Conservation (phyloP, 1,284 basidiomycete genomes). For the Ceratobasidium sp. region DNA sequence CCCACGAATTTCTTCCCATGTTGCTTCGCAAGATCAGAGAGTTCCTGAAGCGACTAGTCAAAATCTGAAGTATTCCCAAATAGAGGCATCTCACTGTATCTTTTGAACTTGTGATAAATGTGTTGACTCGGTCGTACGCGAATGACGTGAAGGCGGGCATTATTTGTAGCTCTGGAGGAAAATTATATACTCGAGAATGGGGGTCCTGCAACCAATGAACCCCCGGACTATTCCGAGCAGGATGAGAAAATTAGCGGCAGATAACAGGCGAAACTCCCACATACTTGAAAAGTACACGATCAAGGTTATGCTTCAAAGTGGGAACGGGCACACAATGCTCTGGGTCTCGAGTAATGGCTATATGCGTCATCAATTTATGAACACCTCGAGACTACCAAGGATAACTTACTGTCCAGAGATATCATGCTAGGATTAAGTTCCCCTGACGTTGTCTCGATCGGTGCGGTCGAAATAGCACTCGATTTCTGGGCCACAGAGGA, state of each 20-base stretch:
- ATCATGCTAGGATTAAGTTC: constrained; percentile 1
- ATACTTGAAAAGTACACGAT: constrained; percentile 85
- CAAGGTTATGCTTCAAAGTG: constrained; percentile 75
- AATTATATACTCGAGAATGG: constrained; percentile 87
- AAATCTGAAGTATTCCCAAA: background rate
- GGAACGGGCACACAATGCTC: constrained; percentile 67
- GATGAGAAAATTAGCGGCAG: background rate
- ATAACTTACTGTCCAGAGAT: constrained; percentile 24
- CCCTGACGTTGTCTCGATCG: background rate
- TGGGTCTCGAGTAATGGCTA: constrained; percentile 40
- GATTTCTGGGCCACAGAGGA: background rate
- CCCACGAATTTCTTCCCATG: constrained; percentile 75
- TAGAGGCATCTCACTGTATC: constrained; percentile 63
- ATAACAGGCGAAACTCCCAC: constrained; percentile 43
- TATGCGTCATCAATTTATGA: background rate
- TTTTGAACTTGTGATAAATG: constrained; percentile 81
- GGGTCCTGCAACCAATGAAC: constrained; percentile 91
- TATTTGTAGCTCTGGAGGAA: constrained; percentile 68
- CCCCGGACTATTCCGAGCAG: constrained; percentile 67
- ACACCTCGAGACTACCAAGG: background rate
- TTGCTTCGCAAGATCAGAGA: constrained; percentile 66
- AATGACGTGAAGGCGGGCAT: constrained; percentile 88
- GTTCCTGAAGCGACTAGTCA: constrained; percentile 56
- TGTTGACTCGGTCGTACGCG: constrained; percentile 80
- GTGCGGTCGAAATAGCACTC: too few relatives aligned